Evolutionary conservation across 2,329 filamentous ascomycete species (phyloP), one percentile per base, ranked within the genome.

Genomic region (Penicillium sp.): DNA sequence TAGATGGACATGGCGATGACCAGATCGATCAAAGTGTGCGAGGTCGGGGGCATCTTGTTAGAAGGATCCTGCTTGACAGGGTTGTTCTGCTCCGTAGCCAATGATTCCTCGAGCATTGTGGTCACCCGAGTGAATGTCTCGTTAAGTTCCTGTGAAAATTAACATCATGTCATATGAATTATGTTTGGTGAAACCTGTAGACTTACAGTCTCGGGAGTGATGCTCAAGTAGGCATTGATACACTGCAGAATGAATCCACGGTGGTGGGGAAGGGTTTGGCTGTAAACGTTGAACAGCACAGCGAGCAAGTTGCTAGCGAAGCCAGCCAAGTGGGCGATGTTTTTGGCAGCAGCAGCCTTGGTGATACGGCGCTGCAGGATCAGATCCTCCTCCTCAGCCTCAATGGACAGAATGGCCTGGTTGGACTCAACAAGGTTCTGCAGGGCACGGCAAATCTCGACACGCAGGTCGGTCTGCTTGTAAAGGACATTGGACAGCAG

Each of bases 251-350:
- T 95, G 21, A 90, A 91, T 0, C 91, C 93, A 65, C 95, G 85
- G 69, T 91, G 95, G 70, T 97, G 91, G 2, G 95, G 93, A 26
- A 99, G 82, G 1, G 95, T 99, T 74, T 97, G 90, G 62, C 90
- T 96, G 78, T 99, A 99, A 45, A 99, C 93, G 71, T 99, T 99
- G 82, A 99, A 98, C n/a, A 99, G 80, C 0, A 98, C 93, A 7
- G 95, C 93, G 43, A 99, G 85, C 76, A 99, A 84, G 68, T 98
- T 98, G 59, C 89, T 89, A 1, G 93, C 84, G 70, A 95, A 93
- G 1, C 80, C 79, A 16, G 90, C 86, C 13, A 99, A 81, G 71
- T 96, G 88, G n/a, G 86, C 79, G 39, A 98, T 78, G 70, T 97
- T 97, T 75, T 88, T 87, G 72, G 86, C 80, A 0, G 95, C 93